A percentile compares a stretch with the other conserved stretches of the same genome.
phyloP scores from a whole-genome alignment of 441 rosid genomes.

The Pelargonium cotyledonis region DNA sequence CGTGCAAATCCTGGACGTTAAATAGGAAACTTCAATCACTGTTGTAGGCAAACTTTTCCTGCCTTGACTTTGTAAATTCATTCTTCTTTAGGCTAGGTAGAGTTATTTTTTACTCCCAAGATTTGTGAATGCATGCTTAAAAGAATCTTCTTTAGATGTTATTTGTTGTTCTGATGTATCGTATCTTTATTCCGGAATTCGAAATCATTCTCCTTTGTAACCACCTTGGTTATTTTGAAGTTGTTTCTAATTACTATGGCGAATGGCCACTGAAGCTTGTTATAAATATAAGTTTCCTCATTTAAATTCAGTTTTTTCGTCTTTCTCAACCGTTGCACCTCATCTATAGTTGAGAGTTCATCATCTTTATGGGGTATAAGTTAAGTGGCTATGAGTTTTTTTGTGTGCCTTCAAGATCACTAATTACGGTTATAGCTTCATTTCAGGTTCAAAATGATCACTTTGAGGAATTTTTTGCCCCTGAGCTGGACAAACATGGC shows the following conservation, averaged over 20 bases:
- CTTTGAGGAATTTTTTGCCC: constrained; percentile 79
- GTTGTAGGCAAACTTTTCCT: no score
- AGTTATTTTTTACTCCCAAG: no score
- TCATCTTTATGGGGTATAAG: neutral
- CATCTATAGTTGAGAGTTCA: neutral
- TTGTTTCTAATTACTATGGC: neutral
- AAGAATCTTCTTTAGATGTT: no score
- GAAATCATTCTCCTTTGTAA: neutral
- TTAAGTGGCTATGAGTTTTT: constrained; percentile 7
- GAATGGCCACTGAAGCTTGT: neutral
- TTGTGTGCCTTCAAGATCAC: neutral
- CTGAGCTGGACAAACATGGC: constrained; percentile 96
- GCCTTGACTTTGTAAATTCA: no score
- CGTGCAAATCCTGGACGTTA: no score
- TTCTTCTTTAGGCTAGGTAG: no score
- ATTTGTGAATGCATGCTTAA: no score
- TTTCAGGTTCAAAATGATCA: constrained; percentile 95
- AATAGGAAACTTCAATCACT: no score
- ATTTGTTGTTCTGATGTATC: no score
- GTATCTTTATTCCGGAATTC: no score
- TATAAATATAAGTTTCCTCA: neutral
- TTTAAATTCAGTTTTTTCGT: neutral
- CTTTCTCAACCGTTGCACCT: neutral
- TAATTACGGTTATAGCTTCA: neutral
- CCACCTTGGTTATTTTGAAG: neutral